Percentiles rank a stretch among this genome's conserved stretches.
Evolutionary conservation across 305 asterid species (phyloP).

Genomic region (Coffea humblotiana): DNA sequence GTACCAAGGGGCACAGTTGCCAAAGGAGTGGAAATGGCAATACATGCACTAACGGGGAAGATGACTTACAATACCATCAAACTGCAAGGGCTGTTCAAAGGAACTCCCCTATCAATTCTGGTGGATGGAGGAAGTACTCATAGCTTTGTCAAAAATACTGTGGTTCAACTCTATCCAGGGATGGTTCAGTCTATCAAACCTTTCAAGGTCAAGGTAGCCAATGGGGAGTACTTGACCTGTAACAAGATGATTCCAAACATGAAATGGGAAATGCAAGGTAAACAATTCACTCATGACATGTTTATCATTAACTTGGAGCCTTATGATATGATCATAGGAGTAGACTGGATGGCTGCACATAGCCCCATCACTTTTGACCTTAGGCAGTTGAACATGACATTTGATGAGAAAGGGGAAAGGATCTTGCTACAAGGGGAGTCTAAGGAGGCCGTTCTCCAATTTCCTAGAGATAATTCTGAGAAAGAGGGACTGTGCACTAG

Average conservation of each 20-base stretch:
- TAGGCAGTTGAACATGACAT: too few species aligned
- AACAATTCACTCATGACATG: not conserved
- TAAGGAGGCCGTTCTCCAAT: too few species aligned
- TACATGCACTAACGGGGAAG: not conserved
- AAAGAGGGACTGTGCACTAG: too few species aligned
- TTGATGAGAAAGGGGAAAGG: too few species aligned
- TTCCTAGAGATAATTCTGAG: not conserved
- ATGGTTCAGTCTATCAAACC: not conserved
- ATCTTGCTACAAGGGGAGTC: too few species aligned
- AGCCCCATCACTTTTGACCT: too few species aligned
- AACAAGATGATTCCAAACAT: not conserved
- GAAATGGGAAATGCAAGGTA: not conserved
- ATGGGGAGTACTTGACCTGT: not conserved
- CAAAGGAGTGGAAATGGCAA: not conserved
- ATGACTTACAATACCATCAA: not conserved
- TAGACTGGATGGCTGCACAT: too few species aligned
- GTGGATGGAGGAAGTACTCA: not conserved
- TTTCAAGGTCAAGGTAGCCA: not conserved
- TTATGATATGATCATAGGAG: too few species aligned
- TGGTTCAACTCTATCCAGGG: not conserved
- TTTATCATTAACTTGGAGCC: not conserved
- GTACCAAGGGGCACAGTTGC: not conserved
- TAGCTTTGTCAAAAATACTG: not conserved
- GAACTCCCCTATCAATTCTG: not conserved
- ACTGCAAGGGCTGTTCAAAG: accelerated